Evolutionary conservation across 768 basidiomycete species (phyloP).

Genomic region (Rhizopogon roseolus): DNA sequence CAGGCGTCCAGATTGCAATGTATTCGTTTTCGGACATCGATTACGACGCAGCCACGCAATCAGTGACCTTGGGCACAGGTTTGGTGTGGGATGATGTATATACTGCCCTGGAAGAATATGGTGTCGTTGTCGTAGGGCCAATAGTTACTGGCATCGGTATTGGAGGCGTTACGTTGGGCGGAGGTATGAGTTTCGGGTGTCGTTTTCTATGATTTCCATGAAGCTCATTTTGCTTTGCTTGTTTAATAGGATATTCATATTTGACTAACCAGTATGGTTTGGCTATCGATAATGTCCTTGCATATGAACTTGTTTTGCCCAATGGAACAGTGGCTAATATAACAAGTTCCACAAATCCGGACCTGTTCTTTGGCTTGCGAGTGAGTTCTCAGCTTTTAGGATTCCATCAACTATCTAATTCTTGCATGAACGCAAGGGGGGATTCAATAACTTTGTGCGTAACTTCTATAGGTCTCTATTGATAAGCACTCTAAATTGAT

Average conservation of each 20-base stretch:
- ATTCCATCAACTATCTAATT: not conserved
- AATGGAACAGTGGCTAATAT: constrained; percentile 40
- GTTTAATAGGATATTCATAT: constrained; percentile 56
- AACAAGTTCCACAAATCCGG: constrained; percentile 27
- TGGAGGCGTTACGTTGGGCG: constrained; percentile 56
- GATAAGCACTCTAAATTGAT: constrained; percentile 29
- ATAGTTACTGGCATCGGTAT: constrained; percentile 56
- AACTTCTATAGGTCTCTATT: constrained; percentile 3
- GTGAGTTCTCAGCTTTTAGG: constrained; percentile 23
- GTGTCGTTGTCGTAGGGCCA: constrained; percentile 55
- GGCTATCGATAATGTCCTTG: constrained; percentile 48
- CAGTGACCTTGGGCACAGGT: constrained; percentile 34
- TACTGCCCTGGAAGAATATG: constrained; percentile 40
- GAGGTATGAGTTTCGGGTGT: constrained; percentile 34
- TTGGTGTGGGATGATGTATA: constrained; percentile 70
- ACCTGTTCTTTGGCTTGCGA: constrained; percentile 43
- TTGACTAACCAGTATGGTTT: constrained; percentile 57
- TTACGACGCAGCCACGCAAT: constrained; percentile 34
- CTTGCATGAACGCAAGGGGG: constrained; percentile 38
- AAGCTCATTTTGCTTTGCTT: too few species aligned
- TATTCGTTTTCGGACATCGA: constrained; percentile 34
- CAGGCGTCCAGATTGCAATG: constrained; percentile 56
- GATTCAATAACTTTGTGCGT: constrained; percentile 56
- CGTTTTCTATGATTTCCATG: constrained; percentile 6
- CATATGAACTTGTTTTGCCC: constrained; percentile 57